Conservation (phyloP, 202 grass and related monocot genomes). For the Panicum hallii region DNA sequence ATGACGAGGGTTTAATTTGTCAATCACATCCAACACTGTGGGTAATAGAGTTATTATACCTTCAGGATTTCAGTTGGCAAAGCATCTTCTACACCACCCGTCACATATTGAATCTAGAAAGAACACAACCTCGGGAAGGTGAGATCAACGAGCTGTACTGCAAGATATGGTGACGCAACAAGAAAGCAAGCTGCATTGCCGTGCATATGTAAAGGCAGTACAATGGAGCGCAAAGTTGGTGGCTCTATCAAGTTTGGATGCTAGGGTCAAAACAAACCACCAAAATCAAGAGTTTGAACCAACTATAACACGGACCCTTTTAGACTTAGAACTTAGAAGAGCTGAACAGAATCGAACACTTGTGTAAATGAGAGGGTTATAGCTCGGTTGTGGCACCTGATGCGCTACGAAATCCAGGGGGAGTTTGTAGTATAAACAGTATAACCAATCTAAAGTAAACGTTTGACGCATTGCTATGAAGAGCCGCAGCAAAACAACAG, state of each 20-base stretch:
- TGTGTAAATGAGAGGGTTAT: not conserved
- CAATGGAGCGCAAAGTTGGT: not conserved
- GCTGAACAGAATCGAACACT: not conserved
- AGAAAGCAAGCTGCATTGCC: not conserved
- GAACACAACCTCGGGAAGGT: not conserved
- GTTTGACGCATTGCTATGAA: not conserved
- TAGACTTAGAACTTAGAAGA: not conserved
- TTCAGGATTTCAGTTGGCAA: not conserved
- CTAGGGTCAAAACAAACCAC: not conserved
- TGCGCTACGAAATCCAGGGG: not conserved
- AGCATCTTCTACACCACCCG: not conserved
- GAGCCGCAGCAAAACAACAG: not conserved
- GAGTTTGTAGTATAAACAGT: not conserved
- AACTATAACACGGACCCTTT: not conserved
- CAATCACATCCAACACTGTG: not conserved
- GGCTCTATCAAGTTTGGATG: not conserved
- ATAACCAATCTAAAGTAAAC: not conserved
- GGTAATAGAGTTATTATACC: conserved; percentile 12
- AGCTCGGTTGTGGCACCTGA: not conserved
- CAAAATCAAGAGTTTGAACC: not conserved
- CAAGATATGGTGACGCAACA: not conserved
- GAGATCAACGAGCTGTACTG: not conserved
- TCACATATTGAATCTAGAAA: not conserved
- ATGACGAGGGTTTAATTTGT: not conserved
- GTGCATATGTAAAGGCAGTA: not conserved